Percentiles rank a stretch among this genome's conserved stretches.
Conservation (phyloP, 1,284 basidiomycete genomes). For the Volvariella volvacea region DNA sequence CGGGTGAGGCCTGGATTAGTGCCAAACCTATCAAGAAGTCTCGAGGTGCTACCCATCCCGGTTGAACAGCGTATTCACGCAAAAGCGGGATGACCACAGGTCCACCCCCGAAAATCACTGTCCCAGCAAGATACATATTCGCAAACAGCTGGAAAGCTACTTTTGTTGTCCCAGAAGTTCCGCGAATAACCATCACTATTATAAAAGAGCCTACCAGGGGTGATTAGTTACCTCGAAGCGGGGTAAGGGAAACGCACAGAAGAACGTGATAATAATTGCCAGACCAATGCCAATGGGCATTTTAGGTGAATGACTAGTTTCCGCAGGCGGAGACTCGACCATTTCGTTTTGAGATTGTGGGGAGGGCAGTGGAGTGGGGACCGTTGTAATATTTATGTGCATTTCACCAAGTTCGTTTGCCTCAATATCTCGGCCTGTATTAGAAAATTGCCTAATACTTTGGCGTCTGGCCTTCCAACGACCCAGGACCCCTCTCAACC, state of each 20-base stretch:
- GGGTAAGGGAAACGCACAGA: not conserved
- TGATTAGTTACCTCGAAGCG: not conserved
- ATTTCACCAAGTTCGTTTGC: conserved; percentile 5
- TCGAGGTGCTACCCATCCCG: conserved; percentile 42
- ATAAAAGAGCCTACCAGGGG: conserved; percentile 14
- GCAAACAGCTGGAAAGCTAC: conserved; percentile 24
- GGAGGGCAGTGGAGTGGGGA: too few species aligned
- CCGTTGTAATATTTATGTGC: too few species aligned
- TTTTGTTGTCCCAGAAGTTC: conserved; percentile 14
- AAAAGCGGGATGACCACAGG: conserved; percentile 56
- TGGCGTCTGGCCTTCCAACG: conserved; percentile 8
- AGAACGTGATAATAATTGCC: not conserved
- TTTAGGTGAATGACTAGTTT: not conserved
- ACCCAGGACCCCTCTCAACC: conserved; percentile 13
- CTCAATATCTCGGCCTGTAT: not conserved
- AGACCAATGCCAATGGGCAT: not conserved
- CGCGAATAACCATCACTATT: conserved; percentile 21
- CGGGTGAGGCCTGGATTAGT: conserved; percentile 45
- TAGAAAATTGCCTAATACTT: not conserved
- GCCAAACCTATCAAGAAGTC: conserved; percentile 56
- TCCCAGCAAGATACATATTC: conserved; percentile 30
- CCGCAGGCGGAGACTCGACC: too few species aligned
- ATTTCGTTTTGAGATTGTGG: too few species aligned
- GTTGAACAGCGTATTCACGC: conserved; percentile 48
- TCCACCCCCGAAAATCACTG: conserved; percentile 56